Percentiles rank a stretch among this genome's conserved stretches.
Evolutionary conservation across 371 early-diverging fungal genomes (phyloP).

Genomic region (Mucor circinelloides): DNA sequence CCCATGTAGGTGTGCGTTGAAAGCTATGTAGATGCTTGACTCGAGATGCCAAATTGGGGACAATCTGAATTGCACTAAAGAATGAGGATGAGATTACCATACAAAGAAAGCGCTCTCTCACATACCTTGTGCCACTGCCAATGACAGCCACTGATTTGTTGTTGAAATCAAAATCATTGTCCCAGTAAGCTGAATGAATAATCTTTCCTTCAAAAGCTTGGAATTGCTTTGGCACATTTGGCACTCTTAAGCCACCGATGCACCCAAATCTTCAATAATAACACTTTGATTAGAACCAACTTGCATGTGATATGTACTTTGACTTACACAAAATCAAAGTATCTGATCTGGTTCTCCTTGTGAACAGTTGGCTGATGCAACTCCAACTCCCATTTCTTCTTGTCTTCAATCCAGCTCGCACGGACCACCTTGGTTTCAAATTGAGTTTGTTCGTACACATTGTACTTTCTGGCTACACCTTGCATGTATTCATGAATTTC

Average conservation of each 20-base stretch:
- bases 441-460: slow-evolving; percentile 48
- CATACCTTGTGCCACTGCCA: slow-evolving; percentile 63
- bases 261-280: not conserved
- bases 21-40: slow-evolving; percentile 46
- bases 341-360: slow-evolving; percentile 9
- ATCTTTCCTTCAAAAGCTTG: slow-evolving; percentile 30
- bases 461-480: slow-evolving; percentile 46
- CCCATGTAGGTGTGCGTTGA: slow-evolving; percentile 54
- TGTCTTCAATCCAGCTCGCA: slow-evolving; percentile 46
- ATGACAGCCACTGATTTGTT: slow-evolving; percentile 55
- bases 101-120: too few relatives aligned
- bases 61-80: slow-evolving; percentile 49
- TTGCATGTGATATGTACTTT: not conserved
- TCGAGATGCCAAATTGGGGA: slow-evolving; percentile 42
- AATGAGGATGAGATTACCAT: not conserved
- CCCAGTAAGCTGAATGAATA: slow-evolving; percentile 52
- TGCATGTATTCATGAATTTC: slow-evolving; percentile 60
- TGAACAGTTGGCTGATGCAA: slow-evolving; percentile 3
- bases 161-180: slow-evolving; percentile 45
- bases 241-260: slow-evolving; percentile 12
- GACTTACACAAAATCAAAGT: slow-evolving; percentile 39
- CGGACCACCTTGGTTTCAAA: slow-evolving; percentile 49
- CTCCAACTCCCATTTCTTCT: slow-evolving; percentile 42
- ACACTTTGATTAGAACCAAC: not conserved
- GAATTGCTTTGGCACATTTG: slow-evolving; percentile 15